Evolutionary conservation across 1,284 basidiomycete species (phyloP).

Genomic region (Apiotrichum brassicae): DNA sequence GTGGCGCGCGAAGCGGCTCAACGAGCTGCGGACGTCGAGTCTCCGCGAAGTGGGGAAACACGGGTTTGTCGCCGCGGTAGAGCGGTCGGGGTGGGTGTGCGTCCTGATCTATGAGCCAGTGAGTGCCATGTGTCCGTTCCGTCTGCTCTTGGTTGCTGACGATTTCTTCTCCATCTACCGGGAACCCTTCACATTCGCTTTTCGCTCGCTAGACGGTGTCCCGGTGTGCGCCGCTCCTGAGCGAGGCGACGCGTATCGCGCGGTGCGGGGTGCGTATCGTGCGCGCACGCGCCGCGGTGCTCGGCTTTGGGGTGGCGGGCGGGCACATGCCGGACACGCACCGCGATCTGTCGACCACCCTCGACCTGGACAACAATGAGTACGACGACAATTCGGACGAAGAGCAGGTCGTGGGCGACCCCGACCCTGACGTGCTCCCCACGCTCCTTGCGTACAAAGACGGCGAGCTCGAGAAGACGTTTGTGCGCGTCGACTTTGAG

Average conservation of each 20-base stretch:
- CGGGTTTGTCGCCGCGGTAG: constrained; percentile 37
- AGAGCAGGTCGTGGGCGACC: constrained; percentile 6
- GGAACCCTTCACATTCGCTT: constrained; percentile 27
- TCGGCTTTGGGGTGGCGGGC: constrained; percentile 36
- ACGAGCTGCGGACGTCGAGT: constrained; percentile 16
- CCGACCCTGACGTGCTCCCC: constrained; percentile 45
- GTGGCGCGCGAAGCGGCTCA: constrained; percentile 6
- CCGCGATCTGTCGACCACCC: background rate
- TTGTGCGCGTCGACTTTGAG: constrained; percentile 44
- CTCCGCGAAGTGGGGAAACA: constrained; percentile 37
- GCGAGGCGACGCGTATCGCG: constrained; percentile 6
- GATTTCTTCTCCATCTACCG: background rate
- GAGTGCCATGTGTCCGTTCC: constrained; percentile 13
- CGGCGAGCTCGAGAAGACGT: constrained; percentile 33
- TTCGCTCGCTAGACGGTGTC: constrained; percentile 29
- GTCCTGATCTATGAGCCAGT: constrained; percentile 44
- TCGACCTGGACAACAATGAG: constrained; percentile 10
- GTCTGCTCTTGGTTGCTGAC: background rate
- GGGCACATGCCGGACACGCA: background rate
- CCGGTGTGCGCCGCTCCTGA: constrained; percentile 31
- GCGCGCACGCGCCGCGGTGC: constrained; percentile 34
- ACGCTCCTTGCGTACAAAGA: constrained; percentile 41
- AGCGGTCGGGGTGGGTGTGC: constrained; percentile 36
- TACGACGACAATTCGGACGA: constrained; percentile 12
- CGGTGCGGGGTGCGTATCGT: constrained; percentile 18